Evolutionary conservation across 1,284 basidiomycete genomes (phyloP).

Genomic region (Moesziomyces globuligerus): DNA sequence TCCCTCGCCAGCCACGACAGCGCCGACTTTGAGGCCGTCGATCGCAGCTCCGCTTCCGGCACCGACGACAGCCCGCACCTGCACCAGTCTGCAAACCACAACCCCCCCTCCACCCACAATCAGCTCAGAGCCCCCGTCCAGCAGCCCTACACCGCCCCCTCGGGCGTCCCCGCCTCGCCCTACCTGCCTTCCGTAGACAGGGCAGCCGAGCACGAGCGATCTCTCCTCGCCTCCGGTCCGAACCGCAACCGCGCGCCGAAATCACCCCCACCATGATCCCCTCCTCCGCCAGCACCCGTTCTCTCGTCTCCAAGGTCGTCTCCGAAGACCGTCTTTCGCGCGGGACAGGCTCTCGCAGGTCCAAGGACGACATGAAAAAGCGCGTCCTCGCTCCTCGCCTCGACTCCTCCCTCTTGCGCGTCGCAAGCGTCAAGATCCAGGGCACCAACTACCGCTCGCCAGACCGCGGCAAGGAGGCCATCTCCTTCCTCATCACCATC

Average conservation of each 20-base stretch:
- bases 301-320: conserved; percentile 28
- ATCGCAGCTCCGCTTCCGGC: conserved; percentile 43
- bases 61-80: conserved; percentile 27
- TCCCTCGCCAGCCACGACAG: conserved; percentile 31
- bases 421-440: conserved; percentile 57
- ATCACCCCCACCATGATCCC: conserved; percentile 37
- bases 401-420: conserved; percentile 54
- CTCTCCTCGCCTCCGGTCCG: conserved; percentile 42
- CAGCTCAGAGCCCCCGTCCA: conserved; percentile 18
- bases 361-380: conserved; percentile 34
- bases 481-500: conserved; percentile 78
- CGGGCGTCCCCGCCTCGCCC: conserved; percentile 19
- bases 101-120: conserved; percentile 12
- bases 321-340: conserved; percentile 28
- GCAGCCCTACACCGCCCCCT: conserved; percentile 20
- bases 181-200: conserved; percentile 16
- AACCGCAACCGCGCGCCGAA: conserved; percentile 39
- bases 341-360: conserved; percentile 21
- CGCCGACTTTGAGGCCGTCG: conserved; percentile 47
- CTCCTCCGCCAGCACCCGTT: conserved; percentile 42
- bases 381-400: conserved; percentile 48
- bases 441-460: conserved; percentile 81
- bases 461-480: conserved; percentile 84
- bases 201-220: conserved; percentile 32
- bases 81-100: conserved; percentile 7